phyloP scores from a whole-genome alignment of 345 rosid genomes.

The Angophora floribunda region DNA sequence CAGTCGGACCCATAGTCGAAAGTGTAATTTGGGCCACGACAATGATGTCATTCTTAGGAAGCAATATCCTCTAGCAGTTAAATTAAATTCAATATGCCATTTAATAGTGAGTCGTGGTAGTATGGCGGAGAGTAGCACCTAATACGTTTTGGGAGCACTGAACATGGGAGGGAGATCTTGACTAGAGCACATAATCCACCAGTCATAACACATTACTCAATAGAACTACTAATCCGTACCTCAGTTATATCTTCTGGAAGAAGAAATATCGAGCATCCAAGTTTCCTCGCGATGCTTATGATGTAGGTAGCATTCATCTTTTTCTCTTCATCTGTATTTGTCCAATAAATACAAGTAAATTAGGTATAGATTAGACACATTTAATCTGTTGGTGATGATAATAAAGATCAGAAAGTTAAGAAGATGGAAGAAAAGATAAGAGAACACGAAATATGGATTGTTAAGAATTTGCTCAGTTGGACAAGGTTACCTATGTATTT shows the following conservation, averaged over 20 bases:
- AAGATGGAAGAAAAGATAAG: not conserved
- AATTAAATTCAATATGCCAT: not conserved
- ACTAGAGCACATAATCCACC: not conserved
- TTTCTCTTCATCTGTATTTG: constrained; percentile 67
- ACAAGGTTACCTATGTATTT: not conserved
- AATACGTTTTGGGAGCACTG: not conserved
- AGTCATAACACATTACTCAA: not conserved
- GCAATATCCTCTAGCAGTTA: not conserved
- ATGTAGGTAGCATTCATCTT: constrained; percentile 96
- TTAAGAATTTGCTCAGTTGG: not conserved
- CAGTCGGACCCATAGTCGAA: not conserved
- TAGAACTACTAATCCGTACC: constrained; percentile 24
- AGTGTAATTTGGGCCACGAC: not conserved
- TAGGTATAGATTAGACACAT: not conserved
- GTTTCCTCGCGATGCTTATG: constrained; percentile 90
- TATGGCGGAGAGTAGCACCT: not conserved
- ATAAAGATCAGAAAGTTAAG: not conserved
- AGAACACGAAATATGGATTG: not conserved
- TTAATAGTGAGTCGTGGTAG: not conserved
- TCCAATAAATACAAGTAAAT: not conserved
- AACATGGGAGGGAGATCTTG: not conserved
- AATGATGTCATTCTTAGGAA: not conserved
- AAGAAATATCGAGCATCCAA: constrained; percentile 92
- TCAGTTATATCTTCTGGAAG: constrained; percentile 95
- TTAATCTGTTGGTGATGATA: not conserved